Percentiles rank a stretch among this genome's conserved stretches.
Conservation (phyloP, 1,284 basidiomycete species). For the Ustilago shanxiensis region DNA sequence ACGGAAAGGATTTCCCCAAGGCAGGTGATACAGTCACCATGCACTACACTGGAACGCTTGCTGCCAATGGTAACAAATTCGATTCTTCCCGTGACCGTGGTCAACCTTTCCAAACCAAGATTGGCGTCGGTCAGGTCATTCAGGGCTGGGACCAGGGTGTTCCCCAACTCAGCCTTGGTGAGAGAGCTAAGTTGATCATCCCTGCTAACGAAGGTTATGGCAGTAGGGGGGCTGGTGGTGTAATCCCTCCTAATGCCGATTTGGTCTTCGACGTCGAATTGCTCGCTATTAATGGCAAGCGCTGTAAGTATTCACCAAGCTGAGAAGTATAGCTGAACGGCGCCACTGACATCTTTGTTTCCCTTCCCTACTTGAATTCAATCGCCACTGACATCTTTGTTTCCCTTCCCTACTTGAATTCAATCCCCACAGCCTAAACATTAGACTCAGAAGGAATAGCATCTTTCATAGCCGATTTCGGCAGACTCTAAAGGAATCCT, state of each 20-base stretch:
- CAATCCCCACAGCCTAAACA: too few species aligned
- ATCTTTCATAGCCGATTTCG: too few species aligned
- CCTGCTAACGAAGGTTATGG: conserved; percentile 71
- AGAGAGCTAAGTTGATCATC: conserved; percentile 67
- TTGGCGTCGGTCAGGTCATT: conserved; percentile 70
- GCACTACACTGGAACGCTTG: conserved; percentile 67
- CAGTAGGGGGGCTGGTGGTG: conserved; percentile 52
- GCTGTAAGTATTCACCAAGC: conserved; percentile 31
- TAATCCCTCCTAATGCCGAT: conserved; percentile 70
- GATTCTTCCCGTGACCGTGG: conserved; percentile 71
- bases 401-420: too few species aligned
- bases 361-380: too few species aligned
- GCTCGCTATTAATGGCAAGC: conserved; percentile 70
- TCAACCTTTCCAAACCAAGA: conserved; percentile 56
- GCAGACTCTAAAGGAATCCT: too few species aligned
- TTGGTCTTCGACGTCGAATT: conserved; percentile 71
- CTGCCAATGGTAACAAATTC: conserved; percentile 57
- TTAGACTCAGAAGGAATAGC: too few species aligned
- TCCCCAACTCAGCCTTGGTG: conserved; percentile 70
- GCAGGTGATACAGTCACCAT: conserved; percentile 63
- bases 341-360: too few species aligned
- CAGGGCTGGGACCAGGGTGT: conserved; percentile 72
- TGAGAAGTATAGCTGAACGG: too few species aligned
- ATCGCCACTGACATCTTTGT: too few species aligned
- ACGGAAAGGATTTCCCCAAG: conserved; percentile 70